These are phyloP conservation scores for Ustanciosporium gigantosporum DNA, from an alignment of 1,284 basidiomycete species.

Conservation along the genomic window DNA sequence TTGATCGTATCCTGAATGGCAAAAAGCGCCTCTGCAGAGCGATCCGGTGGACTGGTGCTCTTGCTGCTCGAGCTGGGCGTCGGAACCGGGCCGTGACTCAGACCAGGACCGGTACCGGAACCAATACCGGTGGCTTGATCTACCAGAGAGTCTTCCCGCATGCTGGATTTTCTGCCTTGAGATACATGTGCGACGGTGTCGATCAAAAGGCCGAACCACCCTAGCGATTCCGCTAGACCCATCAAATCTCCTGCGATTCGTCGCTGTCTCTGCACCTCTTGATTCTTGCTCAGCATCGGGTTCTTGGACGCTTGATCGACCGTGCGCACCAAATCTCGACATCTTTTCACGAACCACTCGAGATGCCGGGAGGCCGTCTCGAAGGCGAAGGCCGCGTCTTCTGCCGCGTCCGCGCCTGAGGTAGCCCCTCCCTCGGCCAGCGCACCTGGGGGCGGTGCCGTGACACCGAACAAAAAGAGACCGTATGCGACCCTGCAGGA, in stretches of 20 bases:
- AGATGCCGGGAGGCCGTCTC: conserved; percentile 37
- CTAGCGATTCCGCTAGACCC: conserved; percentile 35
- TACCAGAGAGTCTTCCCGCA: conserved; percentile 32
- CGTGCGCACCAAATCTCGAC: conserved; percentile 20
- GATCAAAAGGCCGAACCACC: conserved; percentile 40
- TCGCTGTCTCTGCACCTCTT: conserved; percentile 18
- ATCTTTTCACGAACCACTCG: conserved; percentile 35
- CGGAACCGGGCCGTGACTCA: conserved; percentile 9
- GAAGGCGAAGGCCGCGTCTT: conserved; percentile 38
- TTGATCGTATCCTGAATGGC: conserved; percentile 37
- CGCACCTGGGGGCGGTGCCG: conserved; percentile 33
- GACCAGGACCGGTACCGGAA: conserved; percentile 24
- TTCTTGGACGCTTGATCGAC: conserved; percentile 29
- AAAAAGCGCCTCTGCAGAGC: conserved; percentile 28
- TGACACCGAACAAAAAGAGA: conserved; percentile 35
- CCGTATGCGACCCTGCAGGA: conserved; percentile 36
- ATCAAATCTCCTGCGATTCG: conserved; percentile 29
- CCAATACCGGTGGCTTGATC: conserved; percentile 24
- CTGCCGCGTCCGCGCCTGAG: conserved; percentile 29
- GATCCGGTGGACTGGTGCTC: conserved; percentile 11
- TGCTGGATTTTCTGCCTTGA: conserved; percentile 23
- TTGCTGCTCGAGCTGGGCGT: conserved; percentile 3
- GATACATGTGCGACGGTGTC: conserved; percentile 38
- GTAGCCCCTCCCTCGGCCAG: conserved; percentile 24
- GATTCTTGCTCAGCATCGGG: conserved; percentile 14